Conservation (phyloP, 345 rosid species). For the Hypericum perforatum region DNA sequence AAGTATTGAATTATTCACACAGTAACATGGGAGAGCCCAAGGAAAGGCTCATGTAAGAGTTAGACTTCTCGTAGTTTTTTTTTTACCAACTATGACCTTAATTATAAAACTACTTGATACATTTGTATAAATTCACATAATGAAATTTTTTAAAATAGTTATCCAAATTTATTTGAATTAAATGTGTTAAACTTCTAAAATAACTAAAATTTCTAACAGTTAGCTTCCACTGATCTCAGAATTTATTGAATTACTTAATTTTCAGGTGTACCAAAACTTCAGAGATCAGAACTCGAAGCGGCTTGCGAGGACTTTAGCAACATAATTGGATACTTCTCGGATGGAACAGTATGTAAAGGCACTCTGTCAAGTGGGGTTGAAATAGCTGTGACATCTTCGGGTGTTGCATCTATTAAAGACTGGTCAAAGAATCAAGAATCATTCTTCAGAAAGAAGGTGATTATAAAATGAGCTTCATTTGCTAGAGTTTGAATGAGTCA, state of each 20-base stretch:
- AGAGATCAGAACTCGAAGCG: constrained; percentile 72
- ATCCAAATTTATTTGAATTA: too few species aligned
- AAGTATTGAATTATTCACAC: too few species aligned
- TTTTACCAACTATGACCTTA: too few species aligned
- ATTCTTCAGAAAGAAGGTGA: constrained; percentile 74
- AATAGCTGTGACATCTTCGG: constrained; percentile 61
- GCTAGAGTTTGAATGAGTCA: constrained; percentile 2
- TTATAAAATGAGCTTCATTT: not conserved
- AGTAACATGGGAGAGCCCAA: too few species aligned
- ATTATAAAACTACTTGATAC: too few species aligned
- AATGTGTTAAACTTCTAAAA: too few species aligned
- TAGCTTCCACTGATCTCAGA: not conserved
- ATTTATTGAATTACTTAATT: not conserved
- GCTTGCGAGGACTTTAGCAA: constrained; percentile 98
- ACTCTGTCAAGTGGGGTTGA: constrained; percentile 87
- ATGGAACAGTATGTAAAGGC: constrained; percentile 73
- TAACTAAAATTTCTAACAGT: too few species aligned
- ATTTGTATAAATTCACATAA: too few species aligned
- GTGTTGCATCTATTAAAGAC: constrained; percentile 33
- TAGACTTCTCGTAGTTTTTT: too few species aligned
- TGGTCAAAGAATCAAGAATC: constrained; percentile 72
- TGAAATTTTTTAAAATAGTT: constrained; percentile 3
- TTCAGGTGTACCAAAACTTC: constrained; percentile 75
- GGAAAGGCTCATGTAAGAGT: too few species aligned
- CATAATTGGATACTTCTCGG: constrained; percentile 63